phyloP scores from a whole-genome alignment of 345 rosid species.

The Aethionema arabicum region DNA sequence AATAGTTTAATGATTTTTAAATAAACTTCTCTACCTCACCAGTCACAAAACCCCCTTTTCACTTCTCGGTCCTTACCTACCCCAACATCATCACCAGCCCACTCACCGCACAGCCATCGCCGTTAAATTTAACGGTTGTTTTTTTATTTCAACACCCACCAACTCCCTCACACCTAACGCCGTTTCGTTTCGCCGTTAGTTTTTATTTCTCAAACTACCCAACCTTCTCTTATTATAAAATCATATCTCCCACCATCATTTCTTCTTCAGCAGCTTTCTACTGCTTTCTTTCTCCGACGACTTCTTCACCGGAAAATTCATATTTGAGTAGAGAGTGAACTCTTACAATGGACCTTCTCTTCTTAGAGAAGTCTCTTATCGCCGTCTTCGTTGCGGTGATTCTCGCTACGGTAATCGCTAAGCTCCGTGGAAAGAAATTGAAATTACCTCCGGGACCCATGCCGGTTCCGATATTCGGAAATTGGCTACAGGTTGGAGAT shows the following conservation, averaged over 20 bases:
- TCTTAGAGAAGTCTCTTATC: slow-evolving; percentile 74
- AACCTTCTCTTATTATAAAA: slow-evolving; percentile 29
- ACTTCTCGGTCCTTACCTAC: slow-evolving; percentile 32
- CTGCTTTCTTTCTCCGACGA: slow-evolving; percentile 9
- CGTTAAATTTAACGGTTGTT: slow-evolving; percentile 29
- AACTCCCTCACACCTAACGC: slow-evolving; percentile 32
- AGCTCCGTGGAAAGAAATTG: slow-evolving; percentile 78
- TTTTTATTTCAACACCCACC: slow-evolving; percentile 17
- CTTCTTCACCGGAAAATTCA: background rate
- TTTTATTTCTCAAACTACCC: slow-evolving; percentile 33
- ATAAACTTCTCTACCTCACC: slow-evolving; percentile 3
- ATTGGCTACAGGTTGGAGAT: slow-evolving; percentile 99
- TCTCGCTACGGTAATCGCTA: slow-evolving; percentile 66
- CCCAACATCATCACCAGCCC: slow-evolving; percentile 21
- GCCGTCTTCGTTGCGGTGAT: slow-evolving; percentile 67
- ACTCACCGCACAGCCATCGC: slow-evolving; percentile 15
- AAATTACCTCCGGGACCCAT: slow-evolving; percentile 92
- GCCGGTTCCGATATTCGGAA: slow-evolving; percentile 87
- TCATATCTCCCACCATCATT: background rate
- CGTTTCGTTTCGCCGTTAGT: slow-evolving; percentile 22
- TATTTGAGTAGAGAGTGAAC: background rate
- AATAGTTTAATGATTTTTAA: background rate
- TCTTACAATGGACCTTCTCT: slow-evolving; percentile 70
- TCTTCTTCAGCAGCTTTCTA: slow-evolving; percentile 31
- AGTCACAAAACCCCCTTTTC: slow-evolving; percentile 30